A percentile compares a stretch with the other conserved stretches of the same genome.
These are phyloP conservation scores for Phytopythium delawarense DNA, from an alignment of 352 stramenopile genomes.

Conservation along the genomic window DNA sequence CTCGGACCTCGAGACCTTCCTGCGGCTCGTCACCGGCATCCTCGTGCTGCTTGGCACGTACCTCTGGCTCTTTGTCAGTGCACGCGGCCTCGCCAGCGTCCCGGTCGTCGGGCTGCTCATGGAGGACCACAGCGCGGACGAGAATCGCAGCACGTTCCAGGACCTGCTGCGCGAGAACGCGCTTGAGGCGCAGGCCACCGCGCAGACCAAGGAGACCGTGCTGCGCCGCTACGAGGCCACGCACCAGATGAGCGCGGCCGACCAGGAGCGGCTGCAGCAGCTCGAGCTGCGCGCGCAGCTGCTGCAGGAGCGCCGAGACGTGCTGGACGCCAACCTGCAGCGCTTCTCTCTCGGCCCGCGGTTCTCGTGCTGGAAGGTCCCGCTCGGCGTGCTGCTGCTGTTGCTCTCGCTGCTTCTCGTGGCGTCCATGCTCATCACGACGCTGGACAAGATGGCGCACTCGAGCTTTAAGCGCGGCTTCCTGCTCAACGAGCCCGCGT, in stretches of 20 bases:
- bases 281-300: conserved; percentile 67
- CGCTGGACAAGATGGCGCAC: conserved; percentile 73
- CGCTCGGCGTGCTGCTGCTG: conserved; percentile 55
- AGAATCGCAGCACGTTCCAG: conserved; percentile 66
- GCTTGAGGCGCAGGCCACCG: conserved; percentile 61
- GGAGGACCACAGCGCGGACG: conserved; percentile 67
- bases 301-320: conserved; percentile 55
- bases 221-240: conserved; percentile 56
- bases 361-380: conserved; percentile 63
- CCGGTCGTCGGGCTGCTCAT: conserved; percentile 76
- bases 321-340: conserved; percentile 61
- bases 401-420: conserved; percentile 66
- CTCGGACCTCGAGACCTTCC: conserved; percentile 65
- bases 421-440: conserved; percentile 72
- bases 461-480: conserved; percentile 70
- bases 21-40: conserved; percentile 69
- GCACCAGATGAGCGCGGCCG: conserved; percentile 61
- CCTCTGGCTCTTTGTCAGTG: conserved; percentile 71
- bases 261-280: conserved; percentile 70
- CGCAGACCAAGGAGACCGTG: conserved; percentile 70
- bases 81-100: conserved; percentile 64
- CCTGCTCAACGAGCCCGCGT: conserved; percentile 51
- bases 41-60: conserved; percentile 73
- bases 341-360: conserved; percentile 42
- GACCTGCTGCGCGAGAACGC: conserved; percentile 70